Evolutionary conservation across 2,329 filamentous ascomycete species (phyloP).

Genomic region (Scopulariopsis brevicaulis): DNA sequence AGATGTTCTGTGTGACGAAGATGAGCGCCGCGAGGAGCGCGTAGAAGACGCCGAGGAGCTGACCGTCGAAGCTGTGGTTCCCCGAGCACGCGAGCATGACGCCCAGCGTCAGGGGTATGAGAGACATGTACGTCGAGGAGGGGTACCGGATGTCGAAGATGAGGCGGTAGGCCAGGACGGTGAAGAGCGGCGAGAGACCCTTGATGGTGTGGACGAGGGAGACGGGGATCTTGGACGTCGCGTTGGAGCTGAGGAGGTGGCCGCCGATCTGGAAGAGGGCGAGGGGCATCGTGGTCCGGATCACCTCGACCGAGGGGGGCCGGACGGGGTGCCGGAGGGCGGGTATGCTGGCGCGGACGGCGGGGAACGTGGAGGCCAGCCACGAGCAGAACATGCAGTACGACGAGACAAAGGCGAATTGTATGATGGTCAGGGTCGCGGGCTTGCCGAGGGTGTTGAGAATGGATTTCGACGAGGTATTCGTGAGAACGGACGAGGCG

Average conservation of each 20-base stretch:
- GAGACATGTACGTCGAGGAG: constrained; percentile 72
- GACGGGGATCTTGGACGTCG: constrained; percentile 88
- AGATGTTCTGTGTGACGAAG: constrained; percentile 97
- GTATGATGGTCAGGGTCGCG: constrained; percentile 80
- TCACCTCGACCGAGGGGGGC: constrained; percentile 66
- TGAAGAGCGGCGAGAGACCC: constrained; percentile 89
- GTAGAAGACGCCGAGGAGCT: constrained; percentile 81
- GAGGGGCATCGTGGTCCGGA: constrained; percentile 79
- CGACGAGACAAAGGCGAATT: constrained; percentile 85
- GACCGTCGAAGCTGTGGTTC: constrained; percentile 63
- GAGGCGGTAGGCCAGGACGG: constrained; percentile 82
- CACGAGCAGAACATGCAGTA: constrained; percentile 76
- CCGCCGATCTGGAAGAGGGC: constrained; percentile 89
- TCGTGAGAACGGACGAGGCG: constrained; percentile 86
- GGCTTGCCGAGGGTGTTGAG: constrained; percentile 84
- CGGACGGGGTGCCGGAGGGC: constrained; percentile 78
- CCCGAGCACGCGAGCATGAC: constrained; percentile 94
- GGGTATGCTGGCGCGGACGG: constrained; percentile 59
- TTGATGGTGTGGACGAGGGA: constrained; percentile 98
- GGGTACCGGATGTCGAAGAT: constrained; percentile 86
- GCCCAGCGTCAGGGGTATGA: constrained; percentile 85
- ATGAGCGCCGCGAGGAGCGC: constrained; percentile 84
- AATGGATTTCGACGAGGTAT: constrained; percentile 96
- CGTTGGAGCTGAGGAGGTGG: constrained; percentile 86
- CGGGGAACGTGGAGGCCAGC: constrained; percentile 61